Conservation (phyloP, 106 monocot genomes). For the Apostasia ramifera region DNA sequence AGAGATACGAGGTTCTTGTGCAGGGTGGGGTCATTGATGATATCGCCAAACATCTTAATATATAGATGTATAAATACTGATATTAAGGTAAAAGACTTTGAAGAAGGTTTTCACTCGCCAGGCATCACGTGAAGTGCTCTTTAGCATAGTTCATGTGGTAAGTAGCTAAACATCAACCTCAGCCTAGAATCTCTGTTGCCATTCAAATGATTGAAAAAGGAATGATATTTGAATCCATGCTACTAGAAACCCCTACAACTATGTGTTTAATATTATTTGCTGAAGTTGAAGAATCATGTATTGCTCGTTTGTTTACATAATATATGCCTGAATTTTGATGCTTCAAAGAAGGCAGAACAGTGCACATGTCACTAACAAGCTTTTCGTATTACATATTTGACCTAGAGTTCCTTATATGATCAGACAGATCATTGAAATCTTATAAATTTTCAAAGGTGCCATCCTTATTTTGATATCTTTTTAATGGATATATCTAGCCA, state of each 20-base stretch:
- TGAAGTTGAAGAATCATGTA: neutral
- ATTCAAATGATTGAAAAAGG: neutral
- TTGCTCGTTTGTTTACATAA: neutral
- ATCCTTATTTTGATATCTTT: too few relatives aligned
- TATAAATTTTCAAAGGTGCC: too few relatives aligned
- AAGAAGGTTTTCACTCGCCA: constrained; percentile 73
- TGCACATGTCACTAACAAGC: too few relatives aligned
- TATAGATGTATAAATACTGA: too few relatives aligned
- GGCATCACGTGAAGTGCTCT: constrained; percentile 68
- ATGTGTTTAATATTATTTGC: too few relatives aligned
- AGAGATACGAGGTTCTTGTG: constrained; percentile 77
- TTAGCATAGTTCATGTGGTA: constrained; percentile 75
- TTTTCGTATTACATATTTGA: too few relatives aligned
- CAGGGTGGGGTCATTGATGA: constrained; percentile 96
- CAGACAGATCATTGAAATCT: too few relatives aligned
- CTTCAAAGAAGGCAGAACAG: too few relatives aligned
- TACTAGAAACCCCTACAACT: neutral
- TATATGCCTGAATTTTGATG: neutral
- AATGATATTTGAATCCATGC: neutral
- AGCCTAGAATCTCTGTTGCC: neutral
- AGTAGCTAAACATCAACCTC: constrained; percentile 5
- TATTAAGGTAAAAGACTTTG: too few relatives aligned
- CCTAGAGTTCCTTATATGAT: too few relatives aligned
- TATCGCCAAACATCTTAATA: constrained; percentile 72
- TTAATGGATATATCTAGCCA: too few relatives aligned